These are phyloP conservation scores for Whalleya microplaca DNA, from an alignment of 2,329 filamentous ascomycete species.

Conservation along the genomic window DNA sequence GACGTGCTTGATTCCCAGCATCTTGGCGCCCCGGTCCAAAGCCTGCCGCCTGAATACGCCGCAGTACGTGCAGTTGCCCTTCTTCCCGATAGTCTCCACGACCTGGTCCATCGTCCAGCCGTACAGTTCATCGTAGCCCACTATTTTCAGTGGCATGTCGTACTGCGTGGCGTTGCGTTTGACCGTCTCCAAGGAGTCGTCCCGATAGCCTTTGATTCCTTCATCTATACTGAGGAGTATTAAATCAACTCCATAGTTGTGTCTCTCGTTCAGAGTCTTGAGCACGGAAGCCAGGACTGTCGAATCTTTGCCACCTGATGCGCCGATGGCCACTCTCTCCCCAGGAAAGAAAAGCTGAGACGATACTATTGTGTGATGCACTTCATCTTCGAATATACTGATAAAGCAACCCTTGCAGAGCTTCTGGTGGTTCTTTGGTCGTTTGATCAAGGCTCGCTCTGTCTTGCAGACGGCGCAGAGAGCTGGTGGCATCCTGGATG, in stretches of 20 bases:
- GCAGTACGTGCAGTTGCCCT: slow-evolving; percentile 98
- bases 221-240: slow-evolving; percentile 92
- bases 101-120: slow-evolving; percentile 99
- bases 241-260: slow-evolving; percentile 84
- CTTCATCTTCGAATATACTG: slow-evolving; percentile 84
- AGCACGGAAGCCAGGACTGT: slow-evolving; percentile 94
- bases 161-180: slow-evolving; percentile 93
- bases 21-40: slow-evolving; percentile 86
- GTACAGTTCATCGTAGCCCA: slow-evolving; percentile 92
- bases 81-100: slow-evolving; percentile 93
- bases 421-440: slow-evolving; percentile 93
- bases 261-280: slow-evolving; percentile 89
- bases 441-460: slow-evolving; percentile 83
- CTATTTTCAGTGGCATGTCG: slow-evolving; percentile 86
- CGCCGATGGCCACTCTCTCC: slow-evolving; percentile 90
- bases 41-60: slow-evolving; percentile 95
- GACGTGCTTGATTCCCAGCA: slow-evolving; percentile 86
- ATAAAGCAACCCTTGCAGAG: slow-evolving; percentile 92
- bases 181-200: slow-evolving; percentile 94
- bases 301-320: slow-evolving; percentile 95
- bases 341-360: slow-evolving; percentile 81
- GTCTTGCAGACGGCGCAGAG: slow-evolving; percentile 76
- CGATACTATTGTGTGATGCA: slow-evolving; percentile 87
- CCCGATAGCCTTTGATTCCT: slow-evolving; percentile 94
- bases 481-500: slow-evolving; percentile 70